Evolutionary conservation across 1,284 basidiomycete species (phyloP).

Genomic region (Vanrija sp.): DNA sequence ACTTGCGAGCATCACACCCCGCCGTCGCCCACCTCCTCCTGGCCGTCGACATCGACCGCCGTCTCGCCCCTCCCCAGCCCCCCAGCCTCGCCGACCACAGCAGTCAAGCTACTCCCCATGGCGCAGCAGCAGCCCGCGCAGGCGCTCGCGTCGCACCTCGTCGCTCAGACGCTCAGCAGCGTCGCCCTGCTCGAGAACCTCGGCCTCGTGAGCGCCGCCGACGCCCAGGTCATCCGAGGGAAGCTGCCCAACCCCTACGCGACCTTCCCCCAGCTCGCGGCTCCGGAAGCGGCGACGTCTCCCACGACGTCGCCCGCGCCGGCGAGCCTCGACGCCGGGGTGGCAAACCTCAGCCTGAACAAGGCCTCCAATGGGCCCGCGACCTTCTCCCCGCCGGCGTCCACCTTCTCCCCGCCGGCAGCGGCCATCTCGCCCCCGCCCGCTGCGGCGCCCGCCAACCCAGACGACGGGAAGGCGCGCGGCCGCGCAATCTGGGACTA

Average conservation of each 20-base stretch:
- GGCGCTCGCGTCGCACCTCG: slow-evolving; percentile 35
- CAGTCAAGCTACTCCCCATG: neutral
- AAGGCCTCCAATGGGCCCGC: neutral
- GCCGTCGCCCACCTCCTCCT: too few relatives aligned
- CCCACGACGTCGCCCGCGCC: neutral
- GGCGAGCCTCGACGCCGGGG: slow-evolving; percentile 6
- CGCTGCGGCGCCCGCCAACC: neutral
- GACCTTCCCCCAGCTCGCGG: slow-evolving; percentile 19
- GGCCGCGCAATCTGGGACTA: slow-evolving; percentile 46
- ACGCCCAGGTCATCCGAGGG: slow-evolving; percentile 35
- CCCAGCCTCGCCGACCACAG: neutral
- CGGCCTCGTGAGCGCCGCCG: slow-evolving; percentile 25
- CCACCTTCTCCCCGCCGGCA: slow-evolving; percentile 3
- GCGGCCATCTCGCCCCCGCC: neutral
- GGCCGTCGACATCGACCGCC: neutral
- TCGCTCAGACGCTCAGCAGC: slow-evolving; percentile 39
- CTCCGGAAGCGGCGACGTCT: neutral
- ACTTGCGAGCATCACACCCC: too few relatives aligned
- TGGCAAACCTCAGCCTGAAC: slow-evolving; percentile 3
- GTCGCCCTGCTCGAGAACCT: slow-evolving; percentile 38
- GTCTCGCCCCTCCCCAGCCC: neutral
- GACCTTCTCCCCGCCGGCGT: neutral
- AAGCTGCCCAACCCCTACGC: slow-evolving; percentile 29
- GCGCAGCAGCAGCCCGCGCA: slow-evolving; percentile 21
- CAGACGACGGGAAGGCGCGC: slow-evolving; percentile 4